These are phyloP conservation scores for Byssothecium circinans DNA, from an alignment of 2,329 filamentous ascomycete species.

Conservation along the genomic window DNA sequence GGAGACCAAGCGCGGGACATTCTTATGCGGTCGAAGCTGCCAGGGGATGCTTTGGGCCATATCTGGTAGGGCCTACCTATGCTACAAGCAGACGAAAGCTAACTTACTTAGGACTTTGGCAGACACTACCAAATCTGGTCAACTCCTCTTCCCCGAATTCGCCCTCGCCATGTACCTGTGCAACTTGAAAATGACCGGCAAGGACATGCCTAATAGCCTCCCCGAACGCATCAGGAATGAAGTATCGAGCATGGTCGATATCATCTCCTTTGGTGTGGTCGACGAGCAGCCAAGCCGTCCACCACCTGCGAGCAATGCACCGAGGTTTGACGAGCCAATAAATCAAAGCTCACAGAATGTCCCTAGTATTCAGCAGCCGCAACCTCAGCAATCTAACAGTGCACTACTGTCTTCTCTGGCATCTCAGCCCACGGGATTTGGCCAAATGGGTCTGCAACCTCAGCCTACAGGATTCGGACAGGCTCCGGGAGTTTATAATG, in stretches of 20 bases:
- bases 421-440: constrained; percentile 55
- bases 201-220: constrained; percentile 71
- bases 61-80: constrained; percentile 69
- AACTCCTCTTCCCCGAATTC: constrained; percentile 96
- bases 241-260: constrained; percentile 99
- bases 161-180: constrained; percentile 98
- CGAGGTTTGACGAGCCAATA: constrained; percentile 66
- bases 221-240: constrained; percentile 92
- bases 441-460: constrained; percentile 67
- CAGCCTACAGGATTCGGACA: constrained; percentile 61
- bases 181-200: constrained; percentile 88
- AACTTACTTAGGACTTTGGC: constrained; percentile 70
- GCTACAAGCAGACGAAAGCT: constrained; percentile 13
- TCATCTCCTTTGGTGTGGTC: constrained; percentile 90
- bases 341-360: constrained; percentile 52
- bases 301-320: constrained; percentile 64
- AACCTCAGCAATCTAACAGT: constrained; percentile 69
- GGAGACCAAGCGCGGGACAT: constrained; percentile 91
- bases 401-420: constrained; percentile 61
- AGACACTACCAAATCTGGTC: constrained; percentile 94
- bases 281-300: constrained; percentile 65
- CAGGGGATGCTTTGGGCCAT: constrained; percentile 83
- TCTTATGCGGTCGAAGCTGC: constrained; percentile 81
- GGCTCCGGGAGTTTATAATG: constrained; percentile 76
- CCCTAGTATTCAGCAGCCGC: constrained; percentile 55